These are phyloP conservation scores for Vachellia pachyceras DNA, from an alignment of 306 rosid species.

Conservation along the genomic window DNA sequence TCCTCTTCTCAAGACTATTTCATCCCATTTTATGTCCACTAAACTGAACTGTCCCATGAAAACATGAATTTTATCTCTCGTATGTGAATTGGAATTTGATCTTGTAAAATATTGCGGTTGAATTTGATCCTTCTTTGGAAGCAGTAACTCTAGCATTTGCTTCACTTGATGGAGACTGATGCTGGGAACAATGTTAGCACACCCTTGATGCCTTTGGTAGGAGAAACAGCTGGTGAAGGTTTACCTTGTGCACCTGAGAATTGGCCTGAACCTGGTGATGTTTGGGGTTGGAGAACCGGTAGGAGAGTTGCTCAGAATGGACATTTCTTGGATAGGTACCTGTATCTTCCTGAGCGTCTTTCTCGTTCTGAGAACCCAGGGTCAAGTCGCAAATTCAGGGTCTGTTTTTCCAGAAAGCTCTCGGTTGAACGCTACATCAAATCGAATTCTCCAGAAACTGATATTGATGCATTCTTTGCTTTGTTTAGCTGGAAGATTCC, in stretches of 20 bases:
- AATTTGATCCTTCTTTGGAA: neutral
- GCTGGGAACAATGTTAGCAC: constrained; percentile 42
- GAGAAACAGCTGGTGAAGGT: constrained; percentile 69
- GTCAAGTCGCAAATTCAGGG: constrained; percentile 31
- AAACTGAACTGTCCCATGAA: neutral
- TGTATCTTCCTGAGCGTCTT: constrained; percentile 67
- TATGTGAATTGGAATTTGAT: neutral
- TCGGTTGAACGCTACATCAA: constrained; percentile 66
- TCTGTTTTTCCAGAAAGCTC: constrained; percentile 74
- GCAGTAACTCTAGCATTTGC: neutral
- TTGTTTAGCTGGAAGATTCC: constrained; percentile 89
- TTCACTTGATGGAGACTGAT: constrained; percentile 38
- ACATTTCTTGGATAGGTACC: constrained; percentile 72
- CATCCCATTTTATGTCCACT: neutral
- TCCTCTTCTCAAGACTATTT: neutral
- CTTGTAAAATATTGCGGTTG: neutral
- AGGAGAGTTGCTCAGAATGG: constrained; percentile 61
- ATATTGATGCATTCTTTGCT: constrained; percentile 60
- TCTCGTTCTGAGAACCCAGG: neutral
- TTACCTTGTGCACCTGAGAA: constrained; percentile 86
- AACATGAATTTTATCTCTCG: neutral
- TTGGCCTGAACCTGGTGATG: constrained; percentile 83
- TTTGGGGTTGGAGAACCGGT: constrained; percentile 89
- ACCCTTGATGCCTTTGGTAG: constrained; percentile 23
- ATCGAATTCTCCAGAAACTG: constrained; percentile 50